A percentile compares a stretch with the other conserved stretches of the same genome.
These are phyloP conservation scores for Casuarina glauca DNA, from an alignment of 306 rosid species.

Conservation along the genomic window DNA sequence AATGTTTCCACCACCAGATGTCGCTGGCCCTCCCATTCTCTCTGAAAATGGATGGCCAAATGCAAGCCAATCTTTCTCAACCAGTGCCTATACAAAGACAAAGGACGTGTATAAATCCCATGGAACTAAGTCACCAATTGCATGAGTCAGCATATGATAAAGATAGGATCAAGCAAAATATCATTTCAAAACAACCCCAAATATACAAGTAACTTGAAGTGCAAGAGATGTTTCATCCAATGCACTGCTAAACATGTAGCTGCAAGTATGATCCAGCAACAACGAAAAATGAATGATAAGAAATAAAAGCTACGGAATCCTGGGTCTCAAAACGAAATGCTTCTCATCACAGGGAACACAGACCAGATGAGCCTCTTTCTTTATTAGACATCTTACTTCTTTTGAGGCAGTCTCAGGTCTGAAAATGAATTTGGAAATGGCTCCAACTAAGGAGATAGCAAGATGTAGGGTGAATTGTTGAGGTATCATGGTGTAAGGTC, in stretches of 20 bases:
- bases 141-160: constrained; percentile 12
- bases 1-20: constrained; percentile 53
- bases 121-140: constrained; percentile 4
- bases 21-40: constrained; percentile 67
- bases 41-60: constrained; percentile 97
- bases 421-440: background rate
- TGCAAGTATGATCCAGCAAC: background rate
- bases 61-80: constrained; percentile 98
- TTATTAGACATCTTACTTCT: background rate
- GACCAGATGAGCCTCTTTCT: background rate
- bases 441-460: background rate
- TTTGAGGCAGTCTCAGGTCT: background rate
- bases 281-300: background rate
- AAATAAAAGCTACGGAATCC: background rate
- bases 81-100: constrained; percentile 64
- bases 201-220: constrained; percentile 3
- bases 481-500: background rate
- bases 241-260: background rate
- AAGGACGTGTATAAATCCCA: background rate
- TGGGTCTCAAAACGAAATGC: background rate
- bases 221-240: background rate
- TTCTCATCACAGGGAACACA: background rate
- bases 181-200: background rate
- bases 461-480: background rate
- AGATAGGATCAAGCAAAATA: background rate